Percentiles rank a stretch among this genome's conserved stretches.
Conservation (phyloP, 1,139 yeast species). For the Pichia cactophila region DNA sequence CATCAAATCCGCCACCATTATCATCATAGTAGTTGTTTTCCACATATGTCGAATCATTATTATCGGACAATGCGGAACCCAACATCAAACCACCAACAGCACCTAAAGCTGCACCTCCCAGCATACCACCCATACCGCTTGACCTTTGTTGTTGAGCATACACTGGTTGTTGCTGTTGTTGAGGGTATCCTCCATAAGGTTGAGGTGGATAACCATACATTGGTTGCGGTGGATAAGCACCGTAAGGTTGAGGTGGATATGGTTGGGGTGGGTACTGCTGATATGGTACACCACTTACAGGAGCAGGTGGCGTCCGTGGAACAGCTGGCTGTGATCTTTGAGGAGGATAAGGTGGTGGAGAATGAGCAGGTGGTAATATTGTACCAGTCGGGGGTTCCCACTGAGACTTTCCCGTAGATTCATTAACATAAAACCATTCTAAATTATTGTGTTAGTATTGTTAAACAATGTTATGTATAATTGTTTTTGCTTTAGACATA, state of each 20-base stretch:
- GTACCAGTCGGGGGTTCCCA: constrained; percentile 84
- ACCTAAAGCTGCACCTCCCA: constrained; percentile 28
- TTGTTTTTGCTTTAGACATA: constrained; percentile 33
- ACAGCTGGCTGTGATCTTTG: constrained; percentile 20
- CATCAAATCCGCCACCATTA: constrained; percentile 20
- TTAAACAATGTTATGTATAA: neutral
- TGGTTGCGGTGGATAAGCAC: constrained; percentile 18
- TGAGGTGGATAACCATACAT: constrained; percentile 17
- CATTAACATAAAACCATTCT: constrained; percentile 64
- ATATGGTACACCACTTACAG: neutral
- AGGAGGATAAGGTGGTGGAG: constrained; percentile 25
- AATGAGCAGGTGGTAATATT: constrained; percentile 26
- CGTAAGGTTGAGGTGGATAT: constrained; percentile 12
- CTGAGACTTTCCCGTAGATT: constrained; percentile 68
- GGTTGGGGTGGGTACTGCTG: constrained; percentile 17
- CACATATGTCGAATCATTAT: constrained; percentile 6
- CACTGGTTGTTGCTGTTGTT: constrained; percentile 16
- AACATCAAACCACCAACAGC: constrained; percentile 24
- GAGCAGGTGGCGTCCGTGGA: neutral
- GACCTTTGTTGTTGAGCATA: constrained; percentile 14
- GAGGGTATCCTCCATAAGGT: constrained; percentile 17
- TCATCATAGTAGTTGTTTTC: constrained; percentile 19
- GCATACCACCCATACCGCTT: constrained; percentile 22
- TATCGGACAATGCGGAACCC: constrained; percentile 13
- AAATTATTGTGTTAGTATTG: neutral